Conservation (phyloP, 768 basidiomycete species). For the Russula lepida region DNA sequence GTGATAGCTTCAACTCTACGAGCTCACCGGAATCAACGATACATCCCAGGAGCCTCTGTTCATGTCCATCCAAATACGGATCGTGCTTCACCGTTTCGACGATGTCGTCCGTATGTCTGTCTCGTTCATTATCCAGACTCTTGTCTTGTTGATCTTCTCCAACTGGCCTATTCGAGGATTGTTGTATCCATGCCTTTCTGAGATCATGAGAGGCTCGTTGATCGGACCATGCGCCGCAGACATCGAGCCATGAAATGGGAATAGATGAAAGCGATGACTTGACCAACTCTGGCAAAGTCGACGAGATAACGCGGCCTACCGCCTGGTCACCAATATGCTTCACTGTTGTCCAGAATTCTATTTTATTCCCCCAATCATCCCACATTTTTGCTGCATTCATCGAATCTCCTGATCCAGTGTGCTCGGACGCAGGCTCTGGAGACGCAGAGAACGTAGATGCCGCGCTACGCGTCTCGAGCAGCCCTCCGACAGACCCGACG, state of each 20-base stretch:
- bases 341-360: constrained; percentile 65
- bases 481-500: constrained; percentile 65
- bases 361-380: constrained; percentile 59
- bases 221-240: constrained; percentile 14
- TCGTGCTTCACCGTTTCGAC: constrained; percentile 72
- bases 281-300: constrained; percentile 22
- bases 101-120: constrained; percentile 48
- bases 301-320: constrained; percentile 52
- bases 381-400: constrained; percentile 33
- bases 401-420: constrained; percentile 19
- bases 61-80: constrained; percentile 68
- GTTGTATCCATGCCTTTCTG: constrained; percentile 61
- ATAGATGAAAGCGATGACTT: constrained; percentile 38
- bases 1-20: not conserved
- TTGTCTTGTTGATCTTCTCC: constrained; percentile 35
- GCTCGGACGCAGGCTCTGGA: not conserved
- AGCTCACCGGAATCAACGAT: constrained; percentile 71
- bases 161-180: constrained; percentile 43
- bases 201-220: constrained; percentile 27
- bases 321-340: constrained; percentile 69
- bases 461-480: constrained; percentile 37
- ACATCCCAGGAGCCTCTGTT: constrained; percentile 70
- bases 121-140: constrained; percentile 21
- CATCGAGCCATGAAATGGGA: constrained; percentile 55
- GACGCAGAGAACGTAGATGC: constrained; percentile 16